Conservation (phyloP, 75 land plant species). For the Ceratopteris richardii region DNA sequence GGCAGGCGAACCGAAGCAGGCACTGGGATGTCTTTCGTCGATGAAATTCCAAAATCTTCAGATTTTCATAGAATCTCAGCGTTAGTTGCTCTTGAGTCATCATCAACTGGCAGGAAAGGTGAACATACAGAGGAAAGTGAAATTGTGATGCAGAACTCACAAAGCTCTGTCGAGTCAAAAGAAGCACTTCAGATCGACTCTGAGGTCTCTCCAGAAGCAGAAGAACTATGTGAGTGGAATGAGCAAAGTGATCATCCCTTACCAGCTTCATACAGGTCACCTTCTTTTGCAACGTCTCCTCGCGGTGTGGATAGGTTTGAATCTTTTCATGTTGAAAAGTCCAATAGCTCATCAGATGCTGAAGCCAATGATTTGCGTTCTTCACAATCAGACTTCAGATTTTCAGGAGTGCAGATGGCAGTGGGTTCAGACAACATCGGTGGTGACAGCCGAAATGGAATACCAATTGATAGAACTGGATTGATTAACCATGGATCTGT, state of each 20-base stretch:
- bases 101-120: too few relatives aligned
- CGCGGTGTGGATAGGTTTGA: neutral
- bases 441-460: conserved; percentile 3
- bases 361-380: conserved; percentile 10
- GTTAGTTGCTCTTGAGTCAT: too few relatives aligned
- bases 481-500: conserved; percentile 1
- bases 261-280: neutral
- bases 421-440: neutral
- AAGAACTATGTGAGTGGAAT: neutral
- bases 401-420: neutral
- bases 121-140: too few relatives aligned
- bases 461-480: conserved; percentile 6
- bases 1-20: too few relatives aligned
- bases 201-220: neutral
- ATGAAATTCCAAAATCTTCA: too few relatives aligned
- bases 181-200: neutral
- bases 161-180: neutral
- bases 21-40: too few relatives aligned
- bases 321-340: conserved; percentile 1
- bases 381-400: conserved; percentile 2
- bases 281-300: neutral
- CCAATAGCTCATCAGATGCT: conserved; percentile 18
- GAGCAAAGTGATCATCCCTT: neutral
- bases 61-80: too few relatives aligned
- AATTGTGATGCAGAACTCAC: neutral